phyloP scores from a whole-genome alignment of 108 stramenopile genomes.

The Cyclotella cryptica region DNA sequence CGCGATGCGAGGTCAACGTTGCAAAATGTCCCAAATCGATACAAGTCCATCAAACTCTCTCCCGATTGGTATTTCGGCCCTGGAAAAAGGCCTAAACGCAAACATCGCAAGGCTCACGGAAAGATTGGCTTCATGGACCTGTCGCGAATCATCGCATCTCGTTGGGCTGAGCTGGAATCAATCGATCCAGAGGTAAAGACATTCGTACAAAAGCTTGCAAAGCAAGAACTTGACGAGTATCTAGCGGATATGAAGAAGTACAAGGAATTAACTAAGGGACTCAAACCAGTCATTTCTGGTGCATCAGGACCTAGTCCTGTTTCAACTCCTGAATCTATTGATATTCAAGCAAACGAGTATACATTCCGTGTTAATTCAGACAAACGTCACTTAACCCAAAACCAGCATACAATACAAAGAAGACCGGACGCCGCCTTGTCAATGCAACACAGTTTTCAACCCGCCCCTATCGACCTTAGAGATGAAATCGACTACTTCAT shows the following conservation, averaged over 20 bases:
- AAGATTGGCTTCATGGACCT: slow-evolving; percentile 85
- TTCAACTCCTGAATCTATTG: neutral
- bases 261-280: slow-evolving; percentile 38
- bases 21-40: slow-evolving; percentile 36
- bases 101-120: slow-evolving; percentile 81
- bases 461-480: slow-evolving; percentile 6
- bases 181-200: slow-evolving; percentile 46
- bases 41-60: slow-evolving; percentile 38
- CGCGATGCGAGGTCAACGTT: slow-evolving; percentile 24
- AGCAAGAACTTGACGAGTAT: slow-evolving; percentile 43
- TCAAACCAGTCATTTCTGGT: slow-evolving; percentile 2
- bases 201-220: slow-evolving; percentile 39
- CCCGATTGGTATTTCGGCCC: slow-evolving; percentile 53
- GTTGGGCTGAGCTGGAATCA: slow-evolving; percentile 59
- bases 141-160: slow-evolving; percentile 64
- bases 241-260: slow-evolving; percentile 46
- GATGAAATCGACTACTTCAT: slow-evolving; percentile 45
- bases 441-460: neutral
- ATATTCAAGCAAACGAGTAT: neutral
- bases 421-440: neutral
- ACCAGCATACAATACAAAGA: neutral
- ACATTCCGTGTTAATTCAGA: neutral
- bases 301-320: neutral
- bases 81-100: slow-evolving; percentile 47
- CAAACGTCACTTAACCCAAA: neutral